These are phyloP conservation scores for Avena eriantha DNA, from an alignment of 176 grass and related monocot genomes.

Conservation along the genomic window DNA sequence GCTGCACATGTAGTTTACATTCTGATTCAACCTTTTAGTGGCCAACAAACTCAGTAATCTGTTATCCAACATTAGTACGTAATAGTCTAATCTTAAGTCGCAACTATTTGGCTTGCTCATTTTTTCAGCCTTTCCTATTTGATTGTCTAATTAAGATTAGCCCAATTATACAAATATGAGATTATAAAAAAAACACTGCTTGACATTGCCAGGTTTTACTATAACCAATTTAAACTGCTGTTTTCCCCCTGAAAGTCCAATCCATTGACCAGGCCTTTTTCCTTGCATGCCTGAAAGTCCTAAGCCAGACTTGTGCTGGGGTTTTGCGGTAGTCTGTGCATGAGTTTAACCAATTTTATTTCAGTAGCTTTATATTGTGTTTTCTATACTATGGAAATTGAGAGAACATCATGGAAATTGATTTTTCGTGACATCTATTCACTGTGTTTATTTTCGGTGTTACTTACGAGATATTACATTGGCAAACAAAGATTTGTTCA, in stretches of 20 bases:
- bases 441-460: not conserved
- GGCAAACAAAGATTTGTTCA: not conserved
- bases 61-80: not conserved
- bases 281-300: not conserved
- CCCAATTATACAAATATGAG: constrained; percentile 1
- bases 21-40: constrained; percentile 10
- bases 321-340: not conserved
- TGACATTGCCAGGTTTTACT: not conserved
- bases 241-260: not conserved
- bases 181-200: not conserved
- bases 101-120: not conserved
- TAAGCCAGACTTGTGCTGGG: not conserved
- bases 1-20: constrained; percentile 11
- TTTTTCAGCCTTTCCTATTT: constrained; percentile 6
- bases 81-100: constrained; percentile 13
- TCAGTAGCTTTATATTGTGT: constrained; percentile 15
- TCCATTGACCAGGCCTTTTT: not conserved
- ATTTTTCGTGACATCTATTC: constrained; percentile 21
- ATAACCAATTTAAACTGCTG: not conserved
- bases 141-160: constrained; percentile 10
- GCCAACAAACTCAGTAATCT: constrained; percentile 9
- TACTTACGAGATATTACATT: constrained; percentile 19
- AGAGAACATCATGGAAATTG: not conserved
- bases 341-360: not conserved
- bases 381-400: not conserved